phyloP scores from a whole-genome alignment of 1,284 basidiomycete species.

The Ustilago cynodontis region DNA sequence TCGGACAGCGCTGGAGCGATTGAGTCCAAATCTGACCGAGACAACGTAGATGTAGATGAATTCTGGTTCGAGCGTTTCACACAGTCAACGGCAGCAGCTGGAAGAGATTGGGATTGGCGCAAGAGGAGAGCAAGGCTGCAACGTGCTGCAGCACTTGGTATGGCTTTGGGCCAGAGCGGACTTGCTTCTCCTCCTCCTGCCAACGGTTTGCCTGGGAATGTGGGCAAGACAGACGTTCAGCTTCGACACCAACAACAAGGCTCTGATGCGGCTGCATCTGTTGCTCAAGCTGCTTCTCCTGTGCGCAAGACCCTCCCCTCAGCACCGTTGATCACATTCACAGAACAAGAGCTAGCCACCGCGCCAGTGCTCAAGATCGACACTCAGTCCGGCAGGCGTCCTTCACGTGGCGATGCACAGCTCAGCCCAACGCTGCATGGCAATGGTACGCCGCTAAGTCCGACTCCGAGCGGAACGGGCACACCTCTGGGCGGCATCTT shows the following conservation, averaged over 20 bases:
- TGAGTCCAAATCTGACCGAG: conserved; percentile 2
- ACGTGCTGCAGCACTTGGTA: conserved; percentile 36
- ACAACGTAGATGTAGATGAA: conserved; percentile 35
- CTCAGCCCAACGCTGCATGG: neutral
- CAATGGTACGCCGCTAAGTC: conserved; percentile 15
- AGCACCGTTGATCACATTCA: conserved; percentile 44
- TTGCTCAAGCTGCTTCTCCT: conserved; percentile 17
- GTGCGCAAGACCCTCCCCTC: conserved; percentile 21
- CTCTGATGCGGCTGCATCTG: neutral
- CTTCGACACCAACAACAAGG: conserved; percentile 22
- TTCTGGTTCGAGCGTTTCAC: conserved; percentile 68
- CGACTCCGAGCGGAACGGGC: conserved; percentile 26
- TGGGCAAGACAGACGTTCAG: conserved; percentile 42
- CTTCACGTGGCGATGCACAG: neutral
- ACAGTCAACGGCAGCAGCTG: conserved; percentile 64
- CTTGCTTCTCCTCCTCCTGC: conserved; percentile 3
- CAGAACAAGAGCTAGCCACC: conserved; percentile 23
- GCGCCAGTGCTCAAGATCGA: conserved; percentile 27
- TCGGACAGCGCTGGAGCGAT: neutral
- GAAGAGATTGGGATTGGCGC: conserved; percentile 67
- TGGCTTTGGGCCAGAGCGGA: conserved; percentile 31
- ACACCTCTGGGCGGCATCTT: conserved; percentile 36
- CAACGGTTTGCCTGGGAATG: conserved; percentile 13
- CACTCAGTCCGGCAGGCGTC: conserved; percentile 22
- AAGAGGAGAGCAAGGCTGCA: conserved; percentile 44